These are phyloP conservation scores for Asclepias syriaca DNA, from an alignment of 257 asterid genomes.

Conservation along the genomic window DNA sequence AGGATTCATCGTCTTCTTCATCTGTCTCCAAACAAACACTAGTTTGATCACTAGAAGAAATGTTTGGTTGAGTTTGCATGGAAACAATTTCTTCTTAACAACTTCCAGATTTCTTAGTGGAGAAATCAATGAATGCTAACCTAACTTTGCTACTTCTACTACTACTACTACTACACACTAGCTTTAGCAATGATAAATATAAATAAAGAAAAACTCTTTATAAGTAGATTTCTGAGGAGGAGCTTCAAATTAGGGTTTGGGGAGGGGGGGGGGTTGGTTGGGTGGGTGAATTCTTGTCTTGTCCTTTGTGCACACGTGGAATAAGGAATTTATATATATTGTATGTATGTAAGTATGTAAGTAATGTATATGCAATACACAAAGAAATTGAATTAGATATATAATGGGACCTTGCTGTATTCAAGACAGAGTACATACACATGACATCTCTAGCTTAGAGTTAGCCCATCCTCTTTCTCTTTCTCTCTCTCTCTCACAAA, in stretches of 20 bases:
- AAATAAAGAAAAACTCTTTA: conserved; percentile 14
- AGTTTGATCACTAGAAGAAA: conserved; percentile 27
- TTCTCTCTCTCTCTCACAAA: not conserved
- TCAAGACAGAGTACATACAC: too few species aligned
- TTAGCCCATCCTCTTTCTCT: not conserved
- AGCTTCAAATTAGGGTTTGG: not conserved
- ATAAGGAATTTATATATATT: too few species aligned
- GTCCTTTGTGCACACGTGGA: not conserved
- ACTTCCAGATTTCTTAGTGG: conserved; percentile 16
- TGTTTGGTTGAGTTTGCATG: conserved; percentile 50
- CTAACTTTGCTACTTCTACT: too few species aligned
- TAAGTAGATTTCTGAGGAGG: not conserved
- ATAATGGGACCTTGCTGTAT: too few species aligned
- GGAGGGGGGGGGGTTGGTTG: not conserved
- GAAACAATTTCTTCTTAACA: not conserved
- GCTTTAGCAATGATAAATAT: conserved; percentile 3
- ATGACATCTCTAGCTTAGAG: too few species aligned
- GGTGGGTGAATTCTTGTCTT: too few species aligned
- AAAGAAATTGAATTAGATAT: too few species aligned
- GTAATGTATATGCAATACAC: too few species aligned
- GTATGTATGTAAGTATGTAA: too few species aligned
- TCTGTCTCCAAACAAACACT: conserved; percentile 27
- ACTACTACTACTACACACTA: not conserved
- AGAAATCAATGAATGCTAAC: not conserved
- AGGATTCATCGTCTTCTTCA: conserved; percentile 38